Conservation (phyloP, 2,329 filamentous ascomycete species). For the Fusarium dlaminii region DNA sequence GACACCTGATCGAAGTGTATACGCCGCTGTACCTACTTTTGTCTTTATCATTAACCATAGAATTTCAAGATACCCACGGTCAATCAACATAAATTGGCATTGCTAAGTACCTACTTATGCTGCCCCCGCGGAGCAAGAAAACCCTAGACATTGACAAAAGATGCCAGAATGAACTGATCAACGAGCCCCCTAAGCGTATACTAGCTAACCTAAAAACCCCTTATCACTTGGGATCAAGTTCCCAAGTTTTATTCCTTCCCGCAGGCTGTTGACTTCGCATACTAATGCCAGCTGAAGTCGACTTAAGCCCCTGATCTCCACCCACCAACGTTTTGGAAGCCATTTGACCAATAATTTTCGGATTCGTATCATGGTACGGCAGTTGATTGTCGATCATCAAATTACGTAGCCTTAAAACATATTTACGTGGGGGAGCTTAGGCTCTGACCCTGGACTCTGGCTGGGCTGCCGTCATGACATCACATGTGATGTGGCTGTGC, state of each 20-base stretch:
- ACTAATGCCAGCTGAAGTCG: constrained; percentile 8
- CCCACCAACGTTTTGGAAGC: neutral
- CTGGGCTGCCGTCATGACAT: constrained; percentile 43
- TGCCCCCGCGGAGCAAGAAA: neutral
- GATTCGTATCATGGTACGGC: constrained; percentile 20
- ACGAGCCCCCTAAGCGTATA: neutral
- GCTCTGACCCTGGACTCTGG: constrained; percentile 3
- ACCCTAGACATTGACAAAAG: neutral
- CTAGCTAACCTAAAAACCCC: neutral
- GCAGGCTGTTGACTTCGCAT: neutral
- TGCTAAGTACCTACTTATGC: neutral
- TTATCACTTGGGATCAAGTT: neutral
- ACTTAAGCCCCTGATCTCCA: constrained; percentile 6
- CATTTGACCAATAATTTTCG: constrained; percentile 16
- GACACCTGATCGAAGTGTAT: constrained; percentile 22
- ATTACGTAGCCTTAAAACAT: neutral
- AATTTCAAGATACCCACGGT: constrained; percentile 37
- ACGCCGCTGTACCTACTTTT: neutral
- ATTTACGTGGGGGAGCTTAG: constrained; percentile 12
- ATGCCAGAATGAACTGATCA: neutral
- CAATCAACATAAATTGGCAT: constrained; percentile 9
- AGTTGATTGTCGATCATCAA: constrained; percentile 35
- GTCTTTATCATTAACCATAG: constrained; percentile 7
- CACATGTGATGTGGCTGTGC: constrained; percentile 48
- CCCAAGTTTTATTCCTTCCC: neutral